A percentile compares a stretch with the other conserved stretches of the same genome.
Evolutionary conservation across 179 eudicot species (phyloP).

Genomic region (Gypsophila paniculata): DNA sequence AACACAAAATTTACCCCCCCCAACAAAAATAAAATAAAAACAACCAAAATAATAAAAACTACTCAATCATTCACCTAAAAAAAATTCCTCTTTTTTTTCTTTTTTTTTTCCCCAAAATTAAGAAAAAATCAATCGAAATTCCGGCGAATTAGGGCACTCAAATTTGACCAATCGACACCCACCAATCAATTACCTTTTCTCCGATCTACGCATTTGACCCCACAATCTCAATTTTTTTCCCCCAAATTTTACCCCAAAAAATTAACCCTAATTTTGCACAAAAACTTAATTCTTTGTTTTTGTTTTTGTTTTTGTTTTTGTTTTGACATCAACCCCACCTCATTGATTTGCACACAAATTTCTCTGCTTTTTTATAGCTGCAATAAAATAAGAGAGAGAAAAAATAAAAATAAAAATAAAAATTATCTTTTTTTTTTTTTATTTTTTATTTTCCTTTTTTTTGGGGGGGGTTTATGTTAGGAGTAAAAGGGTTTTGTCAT

Average conservation of each 20-base stretch:
- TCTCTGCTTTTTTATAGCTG: constrained; percentile 14
- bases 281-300: too few relatives aligned
- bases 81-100: too few relatives aligned
- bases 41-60: constrained; percentile 11
- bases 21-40: not conserved
- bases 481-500: constrained; percentile 21
- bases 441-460: too few relatives aligned
- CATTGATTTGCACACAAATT: constrained; percentile 7
- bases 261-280: too few relatives aligned
- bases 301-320: too few relatives aligned
- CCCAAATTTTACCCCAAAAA: too few relatives aligned
- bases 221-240: constrained; percentile 14
- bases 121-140: constrained; percentile 36
- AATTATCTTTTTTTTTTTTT: not conserved
- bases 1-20: too few relatives aligned
- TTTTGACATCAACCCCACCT: not conserved
- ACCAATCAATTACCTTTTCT: constrained; percentile 22
- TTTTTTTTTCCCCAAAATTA: not conserved
- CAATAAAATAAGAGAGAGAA: constrained; percentile 1
- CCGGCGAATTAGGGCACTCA: constrained; percentile 46
- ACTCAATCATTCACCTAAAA: constrained; percentile 11
- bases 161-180: constrained; percentile 25
- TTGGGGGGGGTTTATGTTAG: not conserved
- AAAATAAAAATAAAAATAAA: not conserved
- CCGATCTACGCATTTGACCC: constrained; percentile 44